Evolutionary conservation across 2,329 filamentous ascomycete genomes (phyloP), one percentile per base, ranked within the genome.

Genomic region (Calonectria honghensis): DNA sequence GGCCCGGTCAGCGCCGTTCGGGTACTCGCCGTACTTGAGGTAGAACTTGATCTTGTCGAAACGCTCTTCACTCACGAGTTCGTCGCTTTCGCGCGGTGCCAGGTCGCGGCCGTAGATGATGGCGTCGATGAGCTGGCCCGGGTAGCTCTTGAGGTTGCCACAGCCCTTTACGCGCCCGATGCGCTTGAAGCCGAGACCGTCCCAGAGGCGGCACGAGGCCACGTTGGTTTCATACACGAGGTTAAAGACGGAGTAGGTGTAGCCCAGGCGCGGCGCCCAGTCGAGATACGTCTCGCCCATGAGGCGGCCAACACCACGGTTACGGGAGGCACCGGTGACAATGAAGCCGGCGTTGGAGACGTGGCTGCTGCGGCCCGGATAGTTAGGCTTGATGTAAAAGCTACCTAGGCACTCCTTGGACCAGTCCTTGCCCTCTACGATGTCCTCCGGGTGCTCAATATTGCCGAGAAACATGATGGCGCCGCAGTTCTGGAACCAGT

Each of bases 41-140:
- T 98, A 98, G 89, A 95, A 98, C 82, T 96, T 94, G 84, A 98
- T 98, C 89, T 98, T 98, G 89, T 98, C 96, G 89, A 98, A 98
- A 80, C 97, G 95, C 87, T 98, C 96, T 88, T 98, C 96, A 85
- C 94, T 96, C 81, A 96, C 94, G 84, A 95, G 93, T 84, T 97
- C 95, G 83, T 97, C 95, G 80, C 90, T 91, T 81, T 95, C 93
- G 73, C 84, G 84, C 59, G 83, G 83, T 20, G 86, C 87, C 75
- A 92, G 86, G 80, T 93, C 92, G 69, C 91, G 89, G 41, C 96
- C 96, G 85, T 94, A 95, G 76, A 95, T 94, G 84, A 95, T 94
- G 82, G 93, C 94, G 85, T 95, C 93, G 75, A 95, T 91, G 75
- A 93, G 89, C 77, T 93, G 90, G 76, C 90, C 92, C 11, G 93